Evolutionary conservation across 202 grass and related monocot species (phyloP).

Genomic region (Zizania palustris): DNA sequence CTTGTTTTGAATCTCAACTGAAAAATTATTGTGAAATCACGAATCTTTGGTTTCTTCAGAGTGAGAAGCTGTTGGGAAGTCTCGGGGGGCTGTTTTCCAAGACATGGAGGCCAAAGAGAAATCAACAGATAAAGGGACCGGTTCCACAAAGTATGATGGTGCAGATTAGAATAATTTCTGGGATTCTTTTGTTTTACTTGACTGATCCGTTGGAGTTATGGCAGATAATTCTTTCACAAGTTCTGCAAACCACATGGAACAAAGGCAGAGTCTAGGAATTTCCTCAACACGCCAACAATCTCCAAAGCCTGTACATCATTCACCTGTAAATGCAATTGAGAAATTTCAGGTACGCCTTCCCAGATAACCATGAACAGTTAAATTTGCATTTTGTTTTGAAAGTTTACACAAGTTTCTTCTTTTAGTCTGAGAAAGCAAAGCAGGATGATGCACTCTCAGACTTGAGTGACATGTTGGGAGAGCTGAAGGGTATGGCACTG

Average conservation of each 20-base stretch:
- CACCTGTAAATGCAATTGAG: slow-evolving; percentile 57
- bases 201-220: slow-evolving; percentile 30
- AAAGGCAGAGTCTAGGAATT: slow-evolving; percentile 69
- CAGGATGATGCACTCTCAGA: slow-evolving; percentile 89
- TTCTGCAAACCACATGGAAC: slow-evolving; percentile 56
- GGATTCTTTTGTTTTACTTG: not conserved
- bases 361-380: slow-evolving; percentile 7
- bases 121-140: slow-evolving; percentile 64
- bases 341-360: slow-evolving; percentile 68
- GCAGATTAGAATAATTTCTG: slow-evolving; percentile 21
- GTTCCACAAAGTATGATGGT: slow-evolving; percentile 55
- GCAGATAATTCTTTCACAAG: slow-evolving; percentile 57
- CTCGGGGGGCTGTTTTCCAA: slow-evolving; percentile 76
- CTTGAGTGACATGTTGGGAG: slow-evolving; percentile 72
- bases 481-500: slow-evolving; percentile 84
- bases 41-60: slow-evolving; percentile 49
- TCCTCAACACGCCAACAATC: slow-evolving; percentile 42
- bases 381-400: slow-evolving; percentile 19
- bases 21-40: not conserved
- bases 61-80: slow-evolving; percentile 80
- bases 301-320: slow-evolving; percentile 41
- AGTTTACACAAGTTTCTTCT: slow-evolving; percentile 1
- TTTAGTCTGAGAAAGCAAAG: slow-evolving; percentile 77
- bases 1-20: slow-evolving; percentile 20
- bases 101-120: slow-evolving; percentile 75